Evolutionary conservation across 805 yeast species (phyloP).

Genomic region (Starmerella roubikii): DNA sequence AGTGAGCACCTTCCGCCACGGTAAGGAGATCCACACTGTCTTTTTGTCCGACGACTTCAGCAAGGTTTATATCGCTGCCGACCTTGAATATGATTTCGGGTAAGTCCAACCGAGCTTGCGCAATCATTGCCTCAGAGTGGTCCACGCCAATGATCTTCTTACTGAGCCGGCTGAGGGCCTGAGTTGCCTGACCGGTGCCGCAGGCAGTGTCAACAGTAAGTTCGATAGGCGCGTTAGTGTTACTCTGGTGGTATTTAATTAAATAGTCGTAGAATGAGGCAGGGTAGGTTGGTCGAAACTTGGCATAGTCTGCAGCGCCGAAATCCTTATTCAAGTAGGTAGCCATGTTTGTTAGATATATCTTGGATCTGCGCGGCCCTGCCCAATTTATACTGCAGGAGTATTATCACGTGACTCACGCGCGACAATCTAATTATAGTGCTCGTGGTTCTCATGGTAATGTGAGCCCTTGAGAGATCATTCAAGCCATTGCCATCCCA

Average conservation of each 20-base stretch:
- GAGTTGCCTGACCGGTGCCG: conserved; percentile 67
- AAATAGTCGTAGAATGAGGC: conserved; percentile 33
- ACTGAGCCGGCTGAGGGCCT: conserved; percentile 36
- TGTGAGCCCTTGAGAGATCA: too few species aligned
- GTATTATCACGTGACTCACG: too few species aligned
- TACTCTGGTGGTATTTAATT: conserved; percentile 22
- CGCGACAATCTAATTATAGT: too few species aligned
- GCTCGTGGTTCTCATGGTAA: too few species aligned
- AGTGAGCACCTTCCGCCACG: conserved; percentile 76
- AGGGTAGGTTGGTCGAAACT: conserved; percentile 59
- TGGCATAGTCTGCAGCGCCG: conserved; percentile 39
- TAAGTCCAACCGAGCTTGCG: conserved; percentile 26
- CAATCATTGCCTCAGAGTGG: conserved; percentile 43
- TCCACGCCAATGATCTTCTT: conserved; percentile 48
- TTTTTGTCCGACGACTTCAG: conserved; percentile 15
- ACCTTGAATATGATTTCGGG: conserved; percentile 16
- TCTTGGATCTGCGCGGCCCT: too few species aligned
- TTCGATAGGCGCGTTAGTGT: conserved; percentile 7
- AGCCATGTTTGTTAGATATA: too few species aligned
- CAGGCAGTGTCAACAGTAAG: conserved; percentile 62
- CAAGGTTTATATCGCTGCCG: conserved; percentile 19
- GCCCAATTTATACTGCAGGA: too few species aligned
- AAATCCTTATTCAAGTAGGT: conserved; percentile 30
- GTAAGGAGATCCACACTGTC: conserved; percentile 48
- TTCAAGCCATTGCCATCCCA: too few species aligned